Evolutionary conservation across 495 filamentous ascomycete genomes (phyloP).

Genomic region (Neurospora tetraspora): DNA sequence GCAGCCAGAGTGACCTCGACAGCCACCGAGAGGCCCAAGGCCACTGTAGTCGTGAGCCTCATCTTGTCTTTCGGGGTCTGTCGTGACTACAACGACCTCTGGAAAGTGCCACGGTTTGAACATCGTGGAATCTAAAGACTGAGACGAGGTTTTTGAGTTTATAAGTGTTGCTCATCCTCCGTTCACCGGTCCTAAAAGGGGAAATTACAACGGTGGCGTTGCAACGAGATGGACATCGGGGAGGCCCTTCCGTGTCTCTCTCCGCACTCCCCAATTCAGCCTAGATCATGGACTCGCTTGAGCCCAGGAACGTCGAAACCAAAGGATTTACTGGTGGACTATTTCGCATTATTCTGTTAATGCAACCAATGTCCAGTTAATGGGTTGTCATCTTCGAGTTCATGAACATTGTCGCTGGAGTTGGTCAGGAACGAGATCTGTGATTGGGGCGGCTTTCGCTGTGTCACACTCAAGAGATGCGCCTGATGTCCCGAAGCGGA

Average conservation of each 20-base stretch:
- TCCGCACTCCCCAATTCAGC: not conserved
- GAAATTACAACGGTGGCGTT: not conserved
- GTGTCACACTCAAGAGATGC: not conserved
- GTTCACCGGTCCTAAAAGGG: not conserved
- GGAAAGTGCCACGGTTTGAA: not conserved
- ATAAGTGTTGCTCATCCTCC: not conserved
- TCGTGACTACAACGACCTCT: not conserved
- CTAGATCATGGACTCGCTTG: not conserved
- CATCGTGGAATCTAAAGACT: not conserved
- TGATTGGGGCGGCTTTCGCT: not conserved
- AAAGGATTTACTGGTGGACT: not conserved
- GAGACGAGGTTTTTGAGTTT: not conserved
- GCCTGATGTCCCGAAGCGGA: not conserved
- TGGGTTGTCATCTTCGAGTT: not conserved
- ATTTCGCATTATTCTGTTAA: not conserved
- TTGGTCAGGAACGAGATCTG: not conserved
- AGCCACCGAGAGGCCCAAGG: not conserved
- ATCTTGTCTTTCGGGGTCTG: not conserved
- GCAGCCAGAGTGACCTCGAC: not conserved
- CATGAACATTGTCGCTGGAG: not conserved
- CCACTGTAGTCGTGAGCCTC: not conserved
- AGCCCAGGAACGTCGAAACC: not conserved
- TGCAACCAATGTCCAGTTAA: not conserved
- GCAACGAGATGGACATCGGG: not conserved
- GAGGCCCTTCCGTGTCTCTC: not conserved